A percentile compares a stretch with the other conserved stretches of the same genome.
Conservation (phyloP, 2,329 filamentous ascomycete genomes). For the Exophiala bonariae region DNA sequence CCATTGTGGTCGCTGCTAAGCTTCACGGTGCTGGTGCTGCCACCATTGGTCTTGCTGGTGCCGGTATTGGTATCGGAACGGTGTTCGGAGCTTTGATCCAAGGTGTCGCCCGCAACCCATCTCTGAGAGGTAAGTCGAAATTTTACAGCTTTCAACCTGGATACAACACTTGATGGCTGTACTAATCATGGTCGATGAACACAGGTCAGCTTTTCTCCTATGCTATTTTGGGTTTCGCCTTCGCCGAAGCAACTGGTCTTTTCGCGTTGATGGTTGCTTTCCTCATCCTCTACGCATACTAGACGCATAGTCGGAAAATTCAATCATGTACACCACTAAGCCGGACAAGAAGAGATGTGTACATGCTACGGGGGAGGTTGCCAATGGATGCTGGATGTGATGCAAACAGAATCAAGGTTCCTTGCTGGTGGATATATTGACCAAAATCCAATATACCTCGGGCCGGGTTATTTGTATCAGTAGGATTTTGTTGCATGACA, state of each 20-base stretch:
- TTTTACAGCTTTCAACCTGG: not conserved
- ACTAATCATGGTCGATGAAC: not conserved
- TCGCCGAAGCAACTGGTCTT: slow-evolving; percentile 68
- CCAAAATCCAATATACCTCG: too few relatives aligned
- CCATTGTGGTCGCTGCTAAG: slow-evolving; percentile 87
- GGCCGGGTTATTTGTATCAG: too few relatives aligned
- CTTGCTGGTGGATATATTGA: too few relatives aligned
- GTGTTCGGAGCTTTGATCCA: slow-evolving; percentile 89
- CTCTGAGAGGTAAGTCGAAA: slow-evolving; percentile 69
- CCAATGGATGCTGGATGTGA: too few relatives aligned
- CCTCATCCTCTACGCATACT: too few relatives aligned
- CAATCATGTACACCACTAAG: too few relatives aligned
- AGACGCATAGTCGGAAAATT: too few relatives aligned
- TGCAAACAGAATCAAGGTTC: too few relatives aligned
- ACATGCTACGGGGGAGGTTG: too few relatives aligned
- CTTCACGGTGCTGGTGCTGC: slow-evolving; percentile 87
- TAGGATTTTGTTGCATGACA: too few relatives aligned
- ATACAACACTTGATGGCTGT: not conserved
- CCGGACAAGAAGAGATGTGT: too few relatives aligned
- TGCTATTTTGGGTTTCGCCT: slow-evolving; percentile 93
- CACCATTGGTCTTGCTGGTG: slow-evolving; percentile 88
- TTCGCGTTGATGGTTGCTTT: too few relatives aligned
- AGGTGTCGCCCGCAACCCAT: slow-evolving; percentile 90
- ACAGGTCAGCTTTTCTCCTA: slow-evolving; percentile 83
- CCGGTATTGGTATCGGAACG: slow-evolving; percentile 93